Base-by-base conservation (phyloP, 192 early-diverging fungal species). In the Backusella macrospora region DNA sequence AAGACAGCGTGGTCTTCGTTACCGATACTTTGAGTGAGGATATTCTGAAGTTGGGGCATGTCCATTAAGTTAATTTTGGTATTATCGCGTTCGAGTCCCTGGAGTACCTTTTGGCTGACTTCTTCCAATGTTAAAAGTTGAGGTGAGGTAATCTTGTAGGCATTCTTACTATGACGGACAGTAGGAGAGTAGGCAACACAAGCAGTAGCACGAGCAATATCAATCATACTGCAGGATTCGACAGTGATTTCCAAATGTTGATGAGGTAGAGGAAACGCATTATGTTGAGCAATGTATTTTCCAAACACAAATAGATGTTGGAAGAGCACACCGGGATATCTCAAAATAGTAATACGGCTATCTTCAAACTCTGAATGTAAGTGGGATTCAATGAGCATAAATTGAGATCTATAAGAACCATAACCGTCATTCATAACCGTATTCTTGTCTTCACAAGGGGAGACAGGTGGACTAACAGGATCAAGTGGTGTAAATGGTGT, bases 291-390 rank as follows among this genome's bases (percentile, higher is more conserved):
- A 42, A 82, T 73, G 37, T 82, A 75, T 14, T 78, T 69, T 18
- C 76, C 63, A 73, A 82, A 82, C 43, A 78, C 77, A 40, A 78
- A 26, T 29, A 82, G 42, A 70, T 82, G 80, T 72, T 82, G 80
- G 46, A 78, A 71, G 13, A 82, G 70, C 9, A 82, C 69, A 45
- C 80, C 80, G n/a, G 80, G 80, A 69, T 82, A 76, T 37, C 76
- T 71, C 21, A 82, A 68, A 52, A 78, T 68, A 34, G 80, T 82
- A 39, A 82, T 74, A 23, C 69, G 75, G 7, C 52, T 52, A 38
- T 65, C 26, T 46, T 73, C 63, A 40, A 82, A 78, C 26, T 76
- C 18, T 40, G 65, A 52, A 15, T 64, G 62, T 37, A 82, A 40
- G 37, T 78, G 72, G 12, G 73, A 55, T 23, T 82, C 80, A 14